phyloP scores from a whole-genome alignment of 2,329 filamentous ascomycete species.

The Chrysoporthe austroafricana region DNA sequence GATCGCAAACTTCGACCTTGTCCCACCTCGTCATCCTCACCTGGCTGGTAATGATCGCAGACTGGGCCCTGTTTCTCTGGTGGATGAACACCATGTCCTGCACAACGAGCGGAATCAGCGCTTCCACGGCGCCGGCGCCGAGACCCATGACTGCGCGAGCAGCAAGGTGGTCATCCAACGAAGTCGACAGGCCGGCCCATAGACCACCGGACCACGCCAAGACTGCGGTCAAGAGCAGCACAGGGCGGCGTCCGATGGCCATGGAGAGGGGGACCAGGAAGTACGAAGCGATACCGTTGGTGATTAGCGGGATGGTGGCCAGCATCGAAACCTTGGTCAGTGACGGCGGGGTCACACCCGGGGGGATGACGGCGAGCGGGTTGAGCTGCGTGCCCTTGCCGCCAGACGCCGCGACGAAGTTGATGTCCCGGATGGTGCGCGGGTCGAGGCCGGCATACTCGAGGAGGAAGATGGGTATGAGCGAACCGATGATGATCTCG shows the following conservation, averaged over 20 bases:
- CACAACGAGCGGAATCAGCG: constrained; percentile 43
- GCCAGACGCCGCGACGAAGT: constrained; percentile 33
- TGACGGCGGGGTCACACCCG: constrained; percentile 36
- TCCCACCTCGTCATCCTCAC: background rate
- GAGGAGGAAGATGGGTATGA: constrained; percentile 41
- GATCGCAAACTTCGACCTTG: background rate
- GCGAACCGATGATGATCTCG: constrained; percentile 37
- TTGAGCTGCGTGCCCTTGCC: constrained; percentile 32
- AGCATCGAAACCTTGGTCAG: constrained; percentile 39
- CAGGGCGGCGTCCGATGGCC: constrained; percentile 42
- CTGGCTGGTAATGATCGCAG: constrained; percentile 36
- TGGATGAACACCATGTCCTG: constrained; percentile 46
- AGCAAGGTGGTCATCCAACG: constrained; percentile 38
- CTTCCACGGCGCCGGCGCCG: constrained; percentile 42
- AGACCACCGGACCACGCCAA: constrained; percentile 42
- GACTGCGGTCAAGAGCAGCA: constrained; percentile 39
- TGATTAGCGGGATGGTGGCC: constrained; percentile 41
- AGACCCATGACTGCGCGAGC: constrained; percentile 42
- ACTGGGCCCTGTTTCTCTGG: constrained; percentile 41
- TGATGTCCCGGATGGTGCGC: constrained; percentile 36
- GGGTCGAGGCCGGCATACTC: constrained; percentile 41
- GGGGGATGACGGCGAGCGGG: constrained; percentile 38
- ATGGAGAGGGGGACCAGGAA: constrained; percentile 45
- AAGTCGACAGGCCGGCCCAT: constrained; percentile 40
- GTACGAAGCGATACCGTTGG: constrained; percentile 42